phyloP scores from a whole-genome alignment of 2,329 filamentous ascomycete species.

The Nemania diffusa region DNA sequence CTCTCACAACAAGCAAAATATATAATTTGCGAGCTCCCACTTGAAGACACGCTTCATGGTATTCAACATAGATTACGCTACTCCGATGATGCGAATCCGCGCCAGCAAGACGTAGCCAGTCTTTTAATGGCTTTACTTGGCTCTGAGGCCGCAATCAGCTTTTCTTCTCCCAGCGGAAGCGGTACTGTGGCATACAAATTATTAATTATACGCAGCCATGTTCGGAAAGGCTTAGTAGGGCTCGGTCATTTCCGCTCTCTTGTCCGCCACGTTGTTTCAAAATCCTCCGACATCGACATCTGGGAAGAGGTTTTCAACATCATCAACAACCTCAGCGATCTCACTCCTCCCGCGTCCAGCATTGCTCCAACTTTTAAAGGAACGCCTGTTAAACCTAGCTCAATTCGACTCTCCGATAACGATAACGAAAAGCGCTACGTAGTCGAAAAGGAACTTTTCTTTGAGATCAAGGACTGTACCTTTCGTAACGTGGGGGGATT shows the following conservation, averaged over 20 bases:
- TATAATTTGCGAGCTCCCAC: conserved; percentile 19
- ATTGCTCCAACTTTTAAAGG: conserved; percentile 20
- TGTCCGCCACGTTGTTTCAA: conserved; percentile 12
- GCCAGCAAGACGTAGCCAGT: conserved; percentile 15
- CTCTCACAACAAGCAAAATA: conserved; percentile 7
- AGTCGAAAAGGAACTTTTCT: conserved; percentile 17
- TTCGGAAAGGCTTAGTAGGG: conserved; percentile 11
- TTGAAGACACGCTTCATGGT: conserved; percentile 19
- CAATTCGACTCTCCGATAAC: conserved; percentile 13
- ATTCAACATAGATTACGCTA: conserved; percentile 17
- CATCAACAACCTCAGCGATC: conserved; percentile 11
- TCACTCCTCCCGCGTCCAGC: neutral
- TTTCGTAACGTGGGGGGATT: conserved; percentile 18
- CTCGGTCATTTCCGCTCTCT: conserved; percentile 21
- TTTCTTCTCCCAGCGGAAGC: conserved; percentile 21
- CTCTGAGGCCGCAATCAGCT: neutral
- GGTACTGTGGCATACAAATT: conserved; percentile 22
- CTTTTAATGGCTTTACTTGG: conserved; percentile 7
- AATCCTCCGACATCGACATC: conserved; percentile 12
- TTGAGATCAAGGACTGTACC: conserved; percentile 16
- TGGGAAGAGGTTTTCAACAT: conserved; percentile 13
- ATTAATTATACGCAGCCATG: conserved; percentile 16
- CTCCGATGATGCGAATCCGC: neutral
- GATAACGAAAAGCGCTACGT: conserved; percentile 16
- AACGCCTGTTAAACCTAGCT: conserved; percentile 20